These are phyloP conservation scores for Pichia nanzhaoensis DNA, from an alignment of 805 yeast species.

Conservation along the genomic window DNA sequence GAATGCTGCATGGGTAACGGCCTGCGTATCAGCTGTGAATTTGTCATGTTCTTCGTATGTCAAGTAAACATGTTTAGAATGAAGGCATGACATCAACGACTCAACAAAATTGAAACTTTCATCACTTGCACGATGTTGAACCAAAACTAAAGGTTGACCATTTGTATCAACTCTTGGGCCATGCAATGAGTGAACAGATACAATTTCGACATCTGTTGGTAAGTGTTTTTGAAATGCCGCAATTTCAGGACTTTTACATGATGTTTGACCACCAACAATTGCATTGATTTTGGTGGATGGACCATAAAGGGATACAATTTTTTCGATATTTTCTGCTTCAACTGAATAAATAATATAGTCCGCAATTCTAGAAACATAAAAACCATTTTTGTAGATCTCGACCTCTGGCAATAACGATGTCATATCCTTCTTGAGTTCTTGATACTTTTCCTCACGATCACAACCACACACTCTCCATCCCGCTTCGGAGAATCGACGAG, in stretches of 20 bases:
- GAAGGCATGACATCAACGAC: constrained; percentile 58
- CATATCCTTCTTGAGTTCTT: constrained; percentile 31
- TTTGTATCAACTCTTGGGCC: constrained; percentile 87
- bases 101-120: constrained; percentile 57
- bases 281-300: constrained; percentile 85
- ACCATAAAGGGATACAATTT: constrained; percentile 70
- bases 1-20: constrained; percentile 97
- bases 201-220: constrained; percentile 76
- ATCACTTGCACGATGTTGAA: constrained; percentile 60
- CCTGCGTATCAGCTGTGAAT: constrained; percentile 97
- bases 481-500: constrained; percentile 63
- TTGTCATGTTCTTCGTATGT: constrained; percentile 87
- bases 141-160: constrained; percentile 89
- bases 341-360: constrained; percentile 88
- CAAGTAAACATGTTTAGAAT: constrained; percentile 70
- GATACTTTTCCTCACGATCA: constrained; percentile 65
- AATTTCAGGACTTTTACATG: constrained; percentile 89
- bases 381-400: constrained; percentile 69
- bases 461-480: constrained; percentile 92
- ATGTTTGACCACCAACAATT: constrained; percentile 96
- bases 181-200: constrained; percentile 86
- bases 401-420: constrained; percentile 30
- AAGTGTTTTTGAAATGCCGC: constrained; percentile 70
- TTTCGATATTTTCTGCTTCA: constrained; percentile 78
- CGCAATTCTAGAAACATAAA: constrained; percentile 67